These are phyloP conservation scores for Phaeosphaeriaceae sp. DNA, from an alignment of 2,329 filamentous ascomycete species.

Conservation along the genomic window DNA sequence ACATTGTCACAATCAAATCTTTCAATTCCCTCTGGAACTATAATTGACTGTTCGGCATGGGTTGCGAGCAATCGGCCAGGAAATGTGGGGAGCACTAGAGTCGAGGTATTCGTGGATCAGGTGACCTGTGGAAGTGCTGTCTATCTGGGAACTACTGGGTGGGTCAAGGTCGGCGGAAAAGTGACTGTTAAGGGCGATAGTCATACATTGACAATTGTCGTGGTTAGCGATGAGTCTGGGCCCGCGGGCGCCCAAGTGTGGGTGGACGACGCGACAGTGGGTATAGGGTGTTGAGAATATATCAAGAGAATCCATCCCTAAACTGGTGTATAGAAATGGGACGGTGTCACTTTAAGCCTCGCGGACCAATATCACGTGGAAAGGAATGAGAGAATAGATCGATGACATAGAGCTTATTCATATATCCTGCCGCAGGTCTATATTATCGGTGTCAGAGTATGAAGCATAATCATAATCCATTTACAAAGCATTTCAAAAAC, in stretches of 20 bases:
- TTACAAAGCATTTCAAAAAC: neutral
- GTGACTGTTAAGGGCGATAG: slow-evolving; percentile 7
- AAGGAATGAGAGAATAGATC: too few species aligned
- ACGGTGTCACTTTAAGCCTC: too few species aligned
- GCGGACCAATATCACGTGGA: too few species aligned
- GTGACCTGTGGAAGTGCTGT: slow-evolving; percentile 15
- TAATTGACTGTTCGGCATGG: slow-evolving; percentile 21
- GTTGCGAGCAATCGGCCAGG: slow-evolving; percentile 10
- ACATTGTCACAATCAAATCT: slow-evolving; percentile 22
- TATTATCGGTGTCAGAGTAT: neutral
- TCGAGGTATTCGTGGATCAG: slow-evolving; percentile 24
- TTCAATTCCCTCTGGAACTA: neutral
- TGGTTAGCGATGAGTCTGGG: slow-evolving; percentile 17
- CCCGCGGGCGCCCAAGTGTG: slow-evolving; percentile 15
- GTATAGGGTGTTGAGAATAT: slow-evolving; percentile 11
- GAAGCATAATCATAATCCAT: neutral
- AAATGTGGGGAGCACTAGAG: slow-evolving; percentile 11
- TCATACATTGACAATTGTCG: slow-evolving; percentile 20
- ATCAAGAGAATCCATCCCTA: too few species aligned
- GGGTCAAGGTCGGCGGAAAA: slow-evolving; percentile 17
- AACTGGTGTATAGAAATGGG: too few species aligned
- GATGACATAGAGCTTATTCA: too few species aligned
- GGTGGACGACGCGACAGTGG: slow-evolving; percentile 24
- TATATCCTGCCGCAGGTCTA: too few species aligned
- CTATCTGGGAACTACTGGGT: slow-evolving; percentile 6